Percentiles rank a stretch among this genome's conserved stretches.
phyloP scores from a whole-genome alignment of 148 eudicot genomes.

The Heliamphora exappendiculata region DNA sequence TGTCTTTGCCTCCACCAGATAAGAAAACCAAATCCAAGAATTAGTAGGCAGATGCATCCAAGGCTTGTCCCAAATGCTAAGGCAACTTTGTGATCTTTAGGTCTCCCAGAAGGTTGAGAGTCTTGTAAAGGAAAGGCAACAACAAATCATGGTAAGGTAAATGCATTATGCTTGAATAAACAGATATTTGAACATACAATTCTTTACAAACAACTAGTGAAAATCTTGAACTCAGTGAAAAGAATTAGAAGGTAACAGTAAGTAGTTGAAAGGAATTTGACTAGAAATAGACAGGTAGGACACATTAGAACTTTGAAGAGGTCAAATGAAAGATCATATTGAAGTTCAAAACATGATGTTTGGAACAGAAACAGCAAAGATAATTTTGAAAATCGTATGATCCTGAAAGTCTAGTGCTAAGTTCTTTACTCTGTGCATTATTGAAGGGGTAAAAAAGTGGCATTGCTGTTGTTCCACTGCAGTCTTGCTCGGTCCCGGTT shows the following conservation, averaged over 20 bases:
- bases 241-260: no score
- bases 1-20: conserved; percentile 64
- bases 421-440: conserved; percentile 50
- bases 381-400: background rate
- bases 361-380: background rate
- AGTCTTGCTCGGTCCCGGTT: conserved; percentile 53
- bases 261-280: no score
- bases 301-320: no score
- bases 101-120: conserved; percentile 38
- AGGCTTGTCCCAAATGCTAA: conserved; percentile 75
- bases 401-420: background rate
- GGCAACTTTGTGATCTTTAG: conserved; percentile 56
- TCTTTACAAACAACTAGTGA: no score
- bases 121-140: conserved; percentile 18
- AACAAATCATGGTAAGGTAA: no score
- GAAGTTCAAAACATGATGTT: background rate
- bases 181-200: no score
- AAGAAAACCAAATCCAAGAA: conserved; percentile 53
- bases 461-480: conserved; percentile 69
- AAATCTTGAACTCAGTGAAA: no score
- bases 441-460: conserved; percentile 60
- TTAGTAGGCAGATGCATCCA: conserved; percentile 59
- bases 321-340: background rate
- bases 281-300: no score
- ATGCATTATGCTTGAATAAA: no score